These are phyloP conservation scores for Pleomassaria siparia DNA, from an alignment of 2,329 filamentous ascomycete species.

Conservation along the genomic window DNA sequence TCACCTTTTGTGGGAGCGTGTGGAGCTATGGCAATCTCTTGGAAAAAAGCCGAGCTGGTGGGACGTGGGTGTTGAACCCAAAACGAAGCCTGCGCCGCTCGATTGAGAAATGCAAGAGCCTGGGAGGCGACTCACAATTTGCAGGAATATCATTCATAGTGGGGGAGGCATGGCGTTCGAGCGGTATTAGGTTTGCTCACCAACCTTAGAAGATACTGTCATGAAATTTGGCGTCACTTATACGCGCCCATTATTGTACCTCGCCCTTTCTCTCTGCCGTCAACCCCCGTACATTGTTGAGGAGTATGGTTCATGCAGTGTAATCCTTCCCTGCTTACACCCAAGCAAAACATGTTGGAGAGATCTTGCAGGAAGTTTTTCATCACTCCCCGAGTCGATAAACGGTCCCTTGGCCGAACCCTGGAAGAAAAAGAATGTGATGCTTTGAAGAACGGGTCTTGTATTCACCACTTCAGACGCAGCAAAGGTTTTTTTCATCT, in stretches of 20 bases:
- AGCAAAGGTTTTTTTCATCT: constrained; percentile 9
- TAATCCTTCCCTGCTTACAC: background rate
- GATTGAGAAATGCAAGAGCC: too few relatives aligned
- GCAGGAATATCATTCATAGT: background rate
- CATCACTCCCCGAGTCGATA: background rate
- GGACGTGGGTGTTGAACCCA: constrained; percentile 16
- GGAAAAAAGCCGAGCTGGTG: constrained; percentile 39
- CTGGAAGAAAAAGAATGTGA: constrained; percentile 6
- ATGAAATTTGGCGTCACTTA: too few relatives aligned
- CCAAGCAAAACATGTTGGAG: background rate
- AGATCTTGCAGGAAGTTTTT: background rate
- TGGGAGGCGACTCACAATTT: background rate
- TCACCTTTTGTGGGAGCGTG: constrained; percentile 74
- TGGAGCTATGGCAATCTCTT: constrained; percentile 65
- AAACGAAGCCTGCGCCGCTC: constrained; percentile 12
- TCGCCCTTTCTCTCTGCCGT: background rate
- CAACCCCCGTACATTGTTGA: background rate
- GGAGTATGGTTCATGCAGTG: background rate
- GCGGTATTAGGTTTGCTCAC: background rate
- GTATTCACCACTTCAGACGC: constrained; percentile 18
- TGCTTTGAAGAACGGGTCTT: constrained; percentile 12
- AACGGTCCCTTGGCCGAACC: background rate
- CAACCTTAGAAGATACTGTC: background rate
- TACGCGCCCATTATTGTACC: too few relatives aligned
- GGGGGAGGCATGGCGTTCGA: background rate